Evolutionary conservation across 352 stramenopile species (phyloP), one percentile per base, ranked within the genome.

Genomic region (Phytopythium boreale): DNA sequence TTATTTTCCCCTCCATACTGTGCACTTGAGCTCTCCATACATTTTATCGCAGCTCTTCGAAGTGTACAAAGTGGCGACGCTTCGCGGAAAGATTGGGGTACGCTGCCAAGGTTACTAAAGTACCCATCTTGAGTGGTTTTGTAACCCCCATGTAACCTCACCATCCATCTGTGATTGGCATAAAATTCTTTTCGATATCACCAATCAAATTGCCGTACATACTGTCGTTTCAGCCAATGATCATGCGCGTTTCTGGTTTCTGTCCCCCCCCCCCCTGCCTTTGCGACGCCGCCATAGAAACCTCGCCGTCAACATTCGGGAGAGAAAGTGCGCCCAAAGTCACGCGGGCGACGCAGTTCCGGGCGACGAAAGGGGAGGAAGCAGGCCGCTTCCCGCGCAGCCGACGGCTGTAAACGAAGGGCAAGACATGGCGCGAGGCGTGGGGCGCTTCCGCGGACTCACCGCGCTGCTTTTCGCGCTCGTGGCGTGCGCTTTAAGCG

Each of bases 381-480:
- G 47, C 49, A 37, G 26, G 15, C 49, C 49, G 26, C 49, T 22
- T 8, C 24, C 24, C 24, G 24, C 47, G 47, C 47, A 10, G 11
- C 12, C 11, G 14, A 37, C 27, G 17, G 49, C 26, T n/a, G 24
- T 27, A 37, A 15, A 7, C 15, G 15, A 26, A 7, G 49, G 10
- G 26, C 14, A 12, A 37, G 49, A 22, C 27, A 56, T 39, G 49
- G 14, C 49, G 26, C 49, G 9, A 14, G 26, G 14, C 8, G 9
- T 36, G 24, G 24, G 24, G 22, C 46, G 22, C n/a, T 22, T 34
- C 24, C 22, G 14, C 15, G 24, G 14, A 9, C 49, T 56, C 49
- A 14, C 20, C 12, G n/a, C 22, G 55, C 55, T 60, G 55, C 36
- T 60, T 27, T n/a, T 60, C n/a, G 39, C 55, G 36, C 55, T 60